These are phyloP conservation scores for Aspergillus sp. DNA, from an alignment of 2,329 filamentous ascomycete species.

Conservation along the genomic window DNA sequence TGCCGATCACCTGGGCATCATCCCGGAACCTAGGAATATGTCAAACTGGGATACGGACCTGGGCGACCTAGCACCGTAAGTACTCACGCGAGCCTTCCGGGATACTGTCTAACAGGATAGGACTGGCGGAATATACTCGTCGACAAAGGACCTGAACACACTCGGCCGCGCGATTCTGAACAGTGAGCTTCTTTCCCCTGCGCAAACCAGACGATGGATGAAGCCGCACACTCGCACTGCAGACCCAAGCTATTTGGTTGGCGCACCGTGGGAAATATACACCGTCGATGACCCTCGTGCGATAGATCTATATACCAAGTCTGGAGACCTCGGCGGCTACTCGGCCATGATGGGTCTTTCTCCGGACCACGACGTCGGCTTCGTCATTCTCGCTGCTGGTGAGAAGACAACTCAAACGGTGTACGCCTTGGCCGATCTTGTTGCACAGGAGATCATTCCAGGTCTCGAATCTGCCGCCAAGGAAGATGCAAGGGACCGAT, in stretches of 20 bases:
- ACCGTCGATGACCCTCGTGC: slow-evolving; percentile 16
- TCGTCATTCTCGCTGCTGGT: slow-evolving; percentile 24
- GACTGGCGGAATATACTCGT: slow-evolving; percentile 48
- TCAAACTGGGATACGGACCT: slow-evolving; percentile 37
- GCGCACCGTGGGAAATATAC: slow-evolving; percentile 48
- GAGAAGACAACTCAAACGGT: slow-evolving; percentile 7
- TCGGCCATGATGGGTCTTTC: slow-evolving; percentile 23
- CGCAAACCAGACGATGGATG: slow-evolving; percentile 46
- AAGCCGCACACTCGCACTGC: slow-evolving; percentile 42
- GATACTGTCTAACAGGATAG: slow-evolving; percentile 9
- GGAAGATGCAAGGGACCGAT: slow-evolving; percentile 16
- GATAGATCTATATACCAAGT: slow-evolving; percentile 27
- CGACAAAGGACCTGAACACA: slow-evolving; percentile 41
- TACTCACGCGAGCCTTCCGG: neutral
- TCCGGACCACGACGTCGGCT: slow-evolving; percentile 27
- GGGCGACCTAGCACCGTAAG: slow-evolving; percentile 44
- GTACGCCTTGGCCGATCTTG: slow-evolving; percentile 15
- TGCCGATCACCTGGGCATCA: slow-evolving; percentile 26
- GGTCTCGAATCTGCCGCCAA: slow-evolving; percentile 24
- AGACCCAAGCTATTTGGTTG: slow-evolving; percentile 38
- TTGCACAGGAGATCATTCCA: slow-evolving; percentile 17
- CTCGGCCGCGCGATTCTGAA: slow-evolving; percentile 48
- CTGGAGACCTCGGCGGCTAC: slow-evolving; percentile 26
- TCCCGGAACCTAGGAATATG: slow-evolving; percentile 33
- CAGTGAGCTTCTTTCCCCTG: slow-evolving; percentile 35